Evolutionary conservation across 164 flowering plant genomes (phyloP).

Genomic region (Amborella trichopoda): DNA sequence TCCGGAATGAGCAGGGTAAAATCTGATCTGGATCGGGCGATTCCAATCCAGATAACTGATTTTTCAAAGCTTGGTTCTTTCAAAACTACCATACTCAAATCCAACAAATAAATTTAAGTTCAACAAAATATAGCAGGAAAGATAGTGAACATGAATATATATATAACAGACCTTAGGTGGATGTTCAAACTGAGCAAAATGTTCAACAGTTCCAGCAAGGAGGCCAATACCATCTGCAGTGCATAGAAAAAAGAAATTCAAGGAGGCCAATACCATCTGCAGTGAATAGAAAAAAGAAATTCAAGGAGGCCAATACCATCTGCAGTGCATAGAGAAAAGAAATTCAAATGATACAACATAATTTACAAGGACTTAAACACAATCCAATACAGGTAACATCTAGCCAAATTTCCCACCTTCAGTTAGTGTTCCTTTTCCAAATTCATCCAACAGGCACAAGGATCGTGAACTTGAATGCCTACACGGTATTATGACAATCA

Average conservation of each 20-base stretch:
- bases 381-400: not conserved
- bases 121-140: no score
- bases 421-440: slow-evolving; percentile 97
- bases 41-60: no score
- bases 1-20: no score
- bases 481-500: slow-evolving; percentile 6
- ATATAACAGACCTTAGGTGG: slow-evolving; percentile 70
- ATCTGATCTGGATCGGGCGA: no score
- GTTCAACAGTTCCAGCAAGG: slow-evolving; percentile 77
- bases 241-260: not conserved
- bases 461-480: slow-evolving; percentile 88
- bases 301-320: not conserved
- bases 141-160: no score
- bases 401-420: slow-evolving; percentile 39
- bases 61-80: no score
- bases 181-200: slow-evolving; percentile 48
- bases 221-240: slow-evolving; percentile 91
- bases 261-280: not conserved
- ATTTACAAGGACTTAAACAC: no score
- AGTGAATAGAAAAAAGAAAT: not conserved
- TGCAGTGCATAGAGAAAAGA: not conserved
- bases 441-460: slow-evolving; percentile 88
- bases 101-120: no score
- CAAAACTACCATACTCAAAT: no score
- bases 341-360: not conserved